phyloP scores from a whole-genome alignment of 352 stramenopile species.

The Pythium insidiosum region DNA sequence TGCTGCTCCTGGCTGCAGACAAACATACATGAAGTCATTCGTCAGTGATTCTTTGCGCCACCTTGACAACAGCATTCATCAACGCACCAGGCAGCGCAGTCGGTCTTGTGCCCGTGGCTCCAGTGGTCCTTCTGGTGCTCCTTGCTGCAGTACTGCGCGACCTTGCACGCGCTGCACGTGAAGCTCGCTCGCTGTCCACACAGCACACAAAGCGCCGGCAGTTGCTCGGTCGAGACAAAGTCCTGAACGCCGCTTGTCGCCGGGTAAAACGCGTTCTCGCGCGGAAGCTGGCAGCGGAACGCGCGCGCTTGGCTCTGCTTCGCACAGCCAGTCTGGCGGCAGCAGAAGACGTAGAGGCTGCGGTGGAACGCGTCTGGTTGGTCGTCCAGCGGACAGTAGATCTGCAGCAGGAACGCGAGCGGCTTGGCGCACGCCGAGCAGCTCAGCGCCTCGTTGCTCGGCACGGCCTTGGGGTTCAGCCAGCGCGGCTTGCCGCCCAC shows the following conservation, averaged over 20 bases:
- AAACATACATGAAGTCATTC: neutral
- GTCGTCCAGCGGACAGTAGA: slow-evolving; percentile 91
- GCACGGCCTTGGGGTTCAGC: slow-evolving; percentile 62
- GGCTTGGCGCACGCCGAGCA: slow-evolving; percentile 38
- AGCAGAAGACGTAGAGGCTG: slow-evolving; percentile 91
- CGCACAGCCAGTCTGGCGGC: slow-evolving; percentile 53
- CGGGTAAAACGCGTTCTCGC: slow-evolving; percentile 89
- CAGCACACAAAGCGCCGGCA: slow-evolving; percentile 32
- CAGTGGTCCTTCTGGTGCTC: slow-evolving; percentile 77
- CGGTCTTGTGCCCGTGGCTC: slow-evolving; percentile 57
- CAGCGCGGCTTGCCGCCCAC: slow-evolving; percentile 85
- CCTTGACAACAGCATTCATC: too few species aligned
- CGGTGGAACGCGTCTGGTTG: slow-evolving; percentile 88
- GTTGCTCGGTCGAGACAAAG: slow-evolving; percentile 5
- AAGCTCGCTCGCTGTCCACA: slow-evolving; percentile 57
- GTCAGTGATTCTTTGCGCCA: neutral
- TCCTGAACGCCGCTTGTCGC: slow-evolving; percentile 26
- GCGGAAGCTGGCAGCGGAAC: slow-evolving; percentile 83
- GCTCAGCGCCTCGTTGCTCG: slow-evolving; percentile 29
- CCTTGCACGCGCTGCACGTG: slow-evolving; percentile 63
- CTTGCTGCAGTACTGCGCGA: slow-evolving; percentile 76
- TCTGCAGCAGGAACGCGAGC: slow-evolving; percentile 83
- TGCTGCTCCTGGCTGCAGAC: slow-evolving; percentile 19
- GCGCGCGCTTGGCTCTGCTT: slow-evolving; percentile 49
- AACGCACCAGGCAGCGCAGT: slow-evolving; percentile 46